Evolutionary conservation across 2,329 filamentous ascomycete species (phyloP).

Genomic region (Didymella keratinophila): DNA sequence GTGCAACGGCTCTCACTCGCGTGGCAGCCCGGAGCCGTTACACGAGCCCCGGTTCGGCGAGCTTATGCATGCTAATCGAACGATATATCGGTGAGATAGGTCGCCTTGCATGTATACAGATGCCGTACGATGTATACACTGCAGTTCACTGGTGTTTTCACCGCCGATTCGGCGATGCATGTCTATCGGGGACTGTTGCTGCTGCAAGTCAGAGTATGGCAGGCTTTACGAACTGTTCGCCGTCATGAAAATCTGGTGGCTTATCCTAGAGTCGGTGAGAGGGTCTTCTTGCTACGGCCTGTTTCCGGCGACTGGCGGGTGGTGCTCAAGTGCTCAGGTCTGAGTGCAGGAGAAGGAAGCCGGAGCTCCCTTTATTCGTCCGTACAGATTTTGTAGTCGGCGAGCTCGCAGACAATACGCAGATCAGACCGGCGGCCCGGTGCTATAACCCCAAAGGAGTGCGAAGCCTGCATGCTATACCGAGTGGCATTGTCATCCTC

Average conservation of each 20-base stretch:
- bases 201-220: not conserved
- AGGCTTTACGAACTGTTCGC: not conserved
- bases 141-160: not conserved
- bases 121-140: not conserved
- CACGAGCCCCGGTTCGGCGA: constrained; percentile 13
- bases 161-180: not conserved
- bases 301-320: not conserved
- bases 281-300: not conserved
- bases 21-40: constrained; percentile 11
- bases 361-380: not conserved
- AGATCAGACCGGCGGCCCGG: not conserved
- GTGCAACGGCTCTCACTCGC: constrained; percentile 16
- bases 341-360: not conserved
- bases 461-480: not conserved
- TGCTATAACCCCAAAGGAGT: not conserved
- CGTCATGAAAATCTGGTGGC: not conserved
- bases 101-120: not conserved
- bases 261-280: not conserved
- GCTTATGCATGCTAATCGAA: constrained; percentile 11
- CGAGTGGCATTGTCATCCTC: not conserved
- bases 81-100: not conserved
- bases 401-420: not conserved
- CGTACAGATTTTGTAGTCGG: not conserved
- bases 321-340: not conserved
- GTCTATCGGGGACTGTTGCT: too few species aligned